Evolutionary conservation across 345 rosid species (phyloP), one percentile per base, ranked within the genome.

Genomic region (Syzygium aqueum): DNA sequence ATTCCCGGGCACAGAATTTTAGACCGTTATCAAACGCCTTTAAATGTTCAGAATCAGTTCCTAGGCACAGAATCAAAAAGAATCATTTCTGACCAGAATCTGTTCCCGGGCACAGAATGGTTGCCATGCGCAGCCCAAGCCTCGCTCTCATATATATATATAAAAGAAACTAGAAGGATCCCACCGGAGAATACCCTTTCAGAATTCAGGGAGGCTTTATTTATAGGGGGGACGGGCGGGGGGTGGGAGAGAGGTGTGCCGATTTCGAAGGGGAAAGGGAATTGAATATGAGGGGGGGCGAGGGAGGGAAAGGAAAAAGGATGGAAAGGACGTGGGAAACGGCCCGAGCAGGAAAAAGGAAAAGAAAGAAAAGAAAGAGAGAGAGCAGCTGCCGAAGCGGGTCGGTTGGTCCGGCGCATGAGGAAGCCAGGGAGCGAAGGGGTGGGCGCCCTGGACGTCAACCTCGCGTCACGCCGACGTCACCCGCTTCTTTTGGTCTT

Each of bases 161-260:
- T n/a, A n/a, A 28, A 22, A 4, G 5, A 0, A 57, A 51, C 1
- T 0, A 3, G 2, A 0, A 54, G 43, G 43, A 23, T 56, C 2
- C 13, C 65, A 25, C 28, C 5, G 27, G 2, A 30, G 46, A 5
- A 43, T 6, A 43, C 46, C 46, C 46, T 43, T 43, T 43, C 1
- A n/a, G 59, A 54, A 54, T 22, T 7, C 11, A 37, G 27, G 14
- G 0, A 73, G 43, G 82, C 82, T 10, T 19, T 6, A 73, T 73
- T 73, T 73, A 73, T 73, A 73, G 5, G 80, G 80, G 46, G 43
- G n/a, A n/a, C 3, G 46, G 7, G 43, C 6, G 4, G 43, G 43
- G 43, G 1, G 43, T 0, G 10, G 80, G 80, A n/a, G n/a, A n/a
- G n/a, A n/a, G n/a, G n/a, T n/a, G 46, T 33, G 43, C 13, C 3